These are phyloP conservation scores for Diversispora epigaea DNA, from an alignment of 192 early-diverging fungal genomes.

Conservation along the genomic window DNA sequence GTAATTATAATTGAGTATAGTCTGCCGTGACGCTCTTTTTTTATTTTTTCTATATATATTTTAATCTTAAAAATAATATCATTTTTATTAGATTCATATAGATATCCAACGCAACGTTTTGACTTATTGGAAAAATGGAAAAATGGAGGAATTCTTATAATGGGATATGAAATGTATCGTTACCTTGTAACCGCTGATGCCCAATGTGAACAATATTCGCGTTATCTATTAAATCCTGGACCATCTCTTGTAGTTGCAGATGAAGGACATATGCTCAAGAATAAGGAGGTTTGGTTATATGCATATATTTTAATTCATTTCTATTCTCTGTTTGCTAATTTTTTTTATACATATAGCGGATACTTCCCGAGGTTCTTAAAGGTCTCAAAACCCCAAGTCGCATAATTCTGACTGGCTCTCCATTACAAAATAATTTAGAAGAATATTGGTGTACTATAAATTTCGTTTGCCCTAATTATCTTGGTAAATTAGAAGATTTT, in stretches of 20 bases:
- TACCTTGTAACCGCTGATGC: constrained; percentile 31
- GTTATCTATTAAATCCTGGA: constrained; percentile 58
- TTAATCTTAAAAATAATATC: no score
- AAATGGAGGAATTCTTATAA: constrained; percentile 67
- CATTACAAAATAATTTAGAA: constrained; percentile 77
- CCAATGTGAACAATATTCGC: not conserved
- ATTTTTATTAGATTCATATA: no score
- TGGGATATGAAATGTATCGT: constrained; percentile 66
- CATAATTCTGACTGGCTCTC: constrained; percentile 79
- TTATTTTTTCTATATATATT: no score
- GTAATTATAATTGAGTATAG: not conserved
- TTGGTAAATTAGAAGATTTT: constrained; percentile 61
- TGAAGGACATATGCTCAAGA: constrained; percentile 82
- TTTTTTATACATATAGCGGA: constrained; percentile 31
- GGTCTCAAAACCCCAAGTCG: constrained; percentile 56
- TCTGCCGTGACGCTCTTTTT: no score
- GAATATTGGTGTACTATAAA: constrained; percentile 47
- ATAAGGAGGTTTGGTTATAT: constrained; percentile 33
- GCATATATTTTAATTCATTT: not conserved
- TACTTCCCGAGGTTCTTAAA: constrained; percentile 31
- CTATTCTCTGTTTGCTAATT: no score
- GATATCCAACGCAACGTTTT: no score
- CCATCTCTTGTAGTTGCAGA: constrained; percentile 75
- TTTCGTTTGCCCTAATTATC: constrained; percentile 63
- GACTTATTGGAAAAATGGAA: constrained; percentile 48